Evolutionary conservation across 2,329 filamentous ascomycete species (phyloP), one percentile per base, ranked within the genome.

Genomic region (Stagonosporopsis vannaccii): DNA sequence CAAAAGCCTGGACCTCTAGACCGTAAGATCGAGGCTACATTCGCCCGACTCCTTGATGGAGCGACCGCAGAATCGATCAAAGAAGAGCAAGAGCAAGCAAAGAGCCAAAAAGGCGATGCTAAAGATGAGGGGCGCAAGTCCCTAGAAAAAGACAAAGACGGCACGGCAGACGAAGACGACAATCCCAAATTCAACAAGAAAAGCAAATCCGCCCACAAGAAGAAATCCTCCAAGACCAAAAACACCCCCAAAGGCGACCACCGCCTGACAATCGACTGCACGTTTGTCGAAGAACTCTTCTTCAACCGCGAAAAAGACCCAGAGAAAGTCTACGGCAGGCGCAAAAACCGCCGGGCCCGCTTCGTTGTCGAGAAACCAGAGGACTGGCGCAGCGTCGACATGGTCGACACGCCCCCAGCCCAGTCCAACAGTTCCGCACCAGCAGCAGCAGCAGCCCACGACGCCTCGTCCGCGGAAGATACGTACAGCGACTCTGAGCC

Each of bases 1-100:
- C 77, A 78, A 33, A 86, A 85, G 63, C 82, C 81, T 0, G 77
- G 79, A 0, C 75, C 75, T 7, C 58, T 80, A 13, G 85, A 86
- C 62, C 76, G 78, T 2, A 79, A 80, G 52, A 84, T 87, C 39
- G 84, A 87, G 68, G 71, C 68, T 7, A 76, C 77, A 0, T 84
- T 86, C 50, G 76, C 80, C 1, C 70, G 72, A 2, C 59, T 79
- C 1, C 66, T 81, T 3, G 72, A 77, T 23, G 78, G 62, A 33
- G 68, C 51, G 17, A 64, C 41, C 48, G 71, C 61, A 56, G 76
- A 69, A 51, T 72, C 58, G 0, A 39, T 68, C 35, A 79, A 65
- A 39, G 61, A 60, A 33, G 45, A 56, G 42, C 36, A 60, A 2
- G 41, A 47, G 23, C 30, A 20, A 6, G 47, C 25, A 4, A 51